Percentiles rank a stretch among this genome's conserved stretches.
Conservation (phyloP, 176 grass and related monocot genomes). For the Aechmea fasciata region DNA sequence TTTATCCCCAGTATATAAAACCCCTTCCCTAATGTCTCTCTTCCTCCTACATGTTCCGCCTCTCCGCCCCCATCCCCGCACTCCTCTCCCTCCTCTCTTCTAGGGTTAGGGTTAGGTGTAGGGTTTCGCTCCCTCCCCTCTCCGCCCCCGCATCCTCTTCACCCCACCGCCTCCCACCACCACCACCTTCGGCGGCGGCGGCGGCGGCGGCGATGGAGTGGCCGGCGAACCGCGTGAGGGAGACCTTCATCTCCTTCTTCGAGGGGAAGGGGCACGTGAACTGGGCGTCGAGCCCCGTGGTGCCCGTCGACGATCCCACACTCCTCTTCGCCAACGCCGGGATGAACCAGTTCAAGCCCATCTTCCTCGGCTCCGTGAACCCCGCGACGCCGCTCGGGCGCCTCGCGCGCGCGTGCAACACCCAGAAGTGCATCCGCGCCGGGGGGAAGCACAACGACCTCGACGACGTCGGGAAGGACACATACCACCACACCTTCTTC, state of each 20-base stretch:
- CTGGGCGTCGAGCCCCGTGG: conserved; percentile 75
- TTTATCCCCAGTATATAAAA: background rate
- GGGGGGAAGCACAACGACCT: conserved; percentile 98
- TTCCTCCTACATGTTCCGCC: background rate
- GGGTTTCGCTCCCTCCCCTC: background rate
- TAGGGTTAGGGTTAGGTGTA: background rate
- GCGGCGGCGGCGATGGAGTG: conserved; percentile 22
- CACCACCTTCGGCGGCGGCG: background rate
- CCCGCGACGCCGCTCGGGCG: conserved; percentile 52
- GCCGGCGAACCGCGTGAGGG: conserved; percentile 38
- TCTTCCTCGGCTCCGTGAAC: conserved; percentile 71
- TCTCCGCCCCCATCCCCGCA: background rate
- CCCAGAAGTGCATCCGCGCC: conserved; percentile 93
- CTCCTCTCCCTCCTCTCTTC: background rate
- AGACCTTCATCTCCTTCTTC: conserved; percentile 55
- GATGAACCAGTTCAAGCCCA: conserved; percentile 97
- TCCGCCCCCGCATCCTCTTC: background rate
- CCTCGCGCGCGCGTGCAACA: conserved; percentile 62
- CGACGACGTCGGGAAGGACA: conserved; percentile 98
- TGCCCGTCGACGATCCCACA: conserved; percentile 78
- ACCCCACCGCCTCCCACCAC: background rate
- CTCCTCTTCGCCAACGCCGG: conserved; percentile 92
- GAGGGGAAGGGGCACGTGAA: conserved; percentile 48
- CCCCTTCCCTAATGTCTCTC: background rate
- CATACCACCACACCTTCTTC: conserved; percentile 97